Evolutionary conservation across 1,284 basidiomycete genomes (phyloP).

Genomic region (Melampsora larici-populina): DNA sequence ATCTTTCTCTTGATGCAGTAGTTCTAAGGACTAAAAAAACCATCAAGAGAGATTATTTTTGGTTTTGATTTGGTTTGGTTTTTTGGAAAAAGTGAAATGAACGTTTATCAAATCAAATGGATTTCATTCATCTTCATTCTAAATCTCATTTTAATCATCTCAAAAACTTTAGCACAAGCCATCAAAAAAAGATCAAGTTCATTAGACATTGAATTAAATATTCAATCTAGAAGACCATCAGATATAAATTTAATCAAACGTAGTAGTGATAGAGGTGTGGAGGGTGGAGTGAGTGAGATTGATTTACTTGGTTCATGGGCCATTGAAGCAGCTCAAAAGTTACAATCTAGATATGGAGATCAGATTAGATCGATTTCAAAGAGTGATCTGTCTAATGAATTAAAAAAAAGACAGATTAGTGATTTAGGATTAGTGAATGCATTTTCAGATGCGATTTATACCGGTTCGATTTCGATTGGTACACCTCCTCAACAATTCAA

Average conservation of each 20-base stretch:
- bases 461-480: constrained; percentile 29
- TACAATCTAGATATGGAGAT: constrained; percentile 31
- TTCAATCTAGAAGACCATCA: not conserved
- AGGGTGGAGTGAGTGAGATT: no score
- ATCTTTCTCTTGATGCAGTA: not conserved
- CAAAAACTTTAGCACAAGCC: no score
- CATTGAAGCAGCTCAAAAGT: constrained; percentile 24
- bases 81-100: no score
- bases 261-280: no score
- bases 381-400: not conserved
- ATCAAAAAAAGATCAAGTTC: not conserved
- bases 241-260: not conserved
- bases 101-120: no score
- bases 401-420: constrained; percentile 25
- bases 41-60: no score
- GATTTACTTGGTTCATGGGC: constrained; percentile 34
- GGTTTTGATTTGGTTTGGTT: no score
- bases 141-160: not conserved
- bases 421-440: constrained; percentile 33
- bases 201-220: not conserved
- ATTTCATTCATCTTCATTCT: no score
- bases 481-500: constrained; percentile 42
- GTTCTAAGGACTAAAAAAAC: no score
- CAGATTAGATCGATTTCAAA: not conserved
- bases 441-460: constrained; percentile 42